Evolutionary conservation across 2,329 filamentous ascomycete genomes (phyloP).

Genomic region (Exophiala dermatitidis): DNA sequence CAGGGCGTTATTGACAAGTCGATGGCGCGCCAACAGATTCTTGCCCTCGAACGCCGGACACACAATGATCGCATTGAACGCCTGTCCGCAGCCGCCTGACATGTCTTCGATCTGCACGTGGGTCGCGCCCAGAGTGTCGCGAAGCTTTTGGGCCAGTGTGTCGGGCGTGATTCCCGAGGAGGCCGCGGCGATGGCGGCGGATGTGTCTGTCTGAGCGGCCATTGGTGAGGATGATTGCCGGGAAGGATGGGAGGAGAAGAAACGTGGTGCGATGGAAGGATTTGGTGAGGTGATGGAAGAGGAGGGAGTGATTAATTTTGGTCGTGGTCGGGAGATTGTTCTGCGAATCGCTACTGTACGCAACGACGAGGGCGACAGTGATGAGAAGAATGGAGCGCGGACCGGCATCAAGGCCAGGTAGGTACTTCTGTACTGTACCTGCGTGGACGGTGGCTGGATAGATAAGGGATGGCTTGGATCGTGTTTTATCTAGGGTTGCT

Average conservation of each 20-base stretch:
- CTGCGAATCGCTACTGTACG: too few species aligned
- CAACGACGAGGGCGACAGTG: too few species aligned
- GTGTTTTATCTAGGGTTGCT: too few species aligned
- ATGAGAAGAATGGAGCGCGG: too few species aligned
- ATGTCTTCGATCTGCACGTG: slow-evolving; percentile 87
- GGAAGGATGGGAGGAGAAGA: neutral
- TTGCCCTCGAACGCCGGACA: slow-evolving; percentile 64
- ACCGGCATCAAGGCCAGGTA: too few species aligned
- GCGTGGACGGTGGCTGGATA: too few species aligned
- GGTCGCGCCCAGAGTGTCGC: slow-evolving; percentile 61
- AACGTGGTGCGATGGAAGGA: neutral
- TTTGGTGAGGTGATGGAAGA: neutral
- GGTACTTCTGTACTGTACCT: too few species aligned
- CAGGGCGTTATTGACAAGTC: slow-evolving; percentile 73
- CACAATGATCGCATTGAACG: slow-evolving; percentile 63
- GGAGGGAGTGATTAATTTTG: neutral
- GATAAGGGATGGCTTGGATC: too few species aligned
- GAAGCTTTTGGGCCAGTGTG: slow-evolving; percentile 61
- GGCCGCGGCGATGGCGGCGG: slow-evolving; percentile 34
- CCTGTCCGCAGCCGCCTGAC: slow-evolving; percentile 70
- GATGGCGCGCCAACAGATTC: slow-evolving; percentile 73
- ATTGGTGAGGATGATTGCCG: slow-evolving; percentile 23
- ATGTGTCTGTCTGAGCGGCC: slow-evolving; percentile 30
- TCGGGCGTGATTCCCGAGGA: slow-evolving; percentile 64
- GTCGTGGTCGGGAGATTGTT: too few species aligned